Evolutionary conservation across 2,329 filamentous ascomycete genomes (phyloP).

Genomic region (Thermothelomyces thermophilus): DNA sequence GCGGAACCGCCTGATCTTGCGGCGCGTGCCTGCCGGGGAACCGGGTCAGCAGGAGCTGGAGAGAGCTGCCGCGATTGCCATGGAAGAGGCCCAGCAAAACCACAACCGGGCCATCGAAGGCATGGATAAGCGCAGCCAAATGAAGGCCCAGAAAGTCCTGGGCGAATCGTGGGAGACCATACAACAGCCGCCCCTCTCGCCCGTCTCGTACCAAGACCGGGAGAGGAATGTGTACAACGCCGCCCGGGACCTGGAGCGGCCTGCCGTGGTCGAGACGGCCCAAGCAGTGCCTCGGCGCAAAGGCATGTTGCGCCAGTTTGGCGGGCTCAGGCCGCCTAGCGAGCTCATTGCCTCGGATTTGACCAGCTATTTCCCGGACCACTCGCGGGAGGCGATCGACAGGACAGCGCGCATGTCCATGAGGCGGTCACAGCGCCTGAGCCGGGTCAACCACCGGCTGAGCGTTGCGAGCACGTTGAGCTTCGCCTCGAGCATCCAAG

Average conservation of each 20-base stretch:
- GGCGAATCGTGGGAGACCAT: constrained; percentile 80
- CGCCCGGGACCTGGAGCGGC: constrained; percentile 51
- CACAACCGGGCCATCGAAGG: constrained; percentile 57
- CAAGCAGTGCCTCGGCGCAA: constrained; percentile 42
- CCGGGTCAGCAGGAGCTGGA: constrained; percentile 82
- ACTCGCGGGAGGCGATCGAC: constrained; percentile 89
- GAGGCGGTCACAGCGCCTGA: constrained; percentile 81
- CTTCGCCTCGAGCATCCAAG: constrained; percentile 83
- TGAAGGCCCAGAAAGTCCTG: constrained; percentile 82
- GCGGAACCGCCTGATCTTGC: constrained; percentile 80
- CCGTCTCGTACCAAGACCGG: constrained; percentile 64
- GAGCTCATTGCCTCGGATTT: constrained; percentile 96
- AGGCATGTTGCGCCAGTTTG: constrained; percentile 68
- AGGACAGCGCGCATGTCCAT: constrained; percentile 90
- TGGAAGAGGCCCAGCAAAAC: constrained; percentile 75
- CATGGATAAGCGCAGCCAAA: constrained; percentile 69
- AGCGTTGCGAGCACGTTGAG: constrained; percentile 93
- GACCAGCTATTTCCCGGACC: constrained; percentile 94
- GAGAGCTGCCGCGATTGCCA: constrained; percentile 79
- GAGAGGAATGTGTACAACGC: constrained; percentile 60
- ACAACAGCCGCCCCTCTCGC: constrained; percentile 81
- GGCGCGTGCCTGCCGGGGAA: constrained; percentile 87
- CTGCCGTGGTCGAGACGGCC: constrained; percentile 42
- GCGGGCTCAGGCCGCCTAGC: constrained; percentile 86
- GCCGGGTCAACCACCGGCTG: constrained; percentile 84